Base-by-base conservation (phyloP, 352 stramenopile species). In the Phytopythium oedochilum region DNA sequence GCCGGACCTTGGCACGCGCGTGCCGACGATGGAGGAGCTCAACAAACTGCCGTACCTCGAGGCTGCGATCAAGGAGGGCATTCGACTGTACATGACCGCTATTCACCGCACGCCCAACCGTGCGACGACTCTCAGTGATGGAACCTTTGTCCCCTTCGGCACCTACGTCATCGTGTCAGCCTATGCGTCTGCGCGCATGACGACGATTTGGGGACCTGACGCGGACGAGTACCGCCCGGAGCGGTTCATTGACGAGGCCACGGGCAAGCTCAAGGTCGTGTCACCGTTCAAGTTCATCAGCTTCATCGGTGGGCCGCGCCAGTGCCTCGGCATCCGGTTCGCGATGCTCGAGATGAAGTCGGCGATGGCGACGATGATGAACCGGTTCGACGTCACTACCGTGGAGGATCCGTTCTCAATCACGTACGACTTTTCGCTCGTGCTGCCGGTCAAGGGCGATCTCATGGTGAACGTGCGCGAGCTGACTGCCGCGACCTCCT, bases 261-360 rank as follows among this genome's bases (percentile, higher is more conserved):
- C 70, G 0, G 63, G 68, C 12, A 67, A 67, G 25, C 66, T 85
- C 44, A 50, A 70, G 25, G 50, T 70, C 1, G 18, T 53, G 1
- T 81, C 75, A n/a, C 50, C 65, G 0, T 83, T 78, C 60, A 75
- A 89, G 52, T 90, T 88, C 55, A 75, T 71, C 14, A 69, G 70
- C 11, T 94, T 96, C 63, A 74, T 85, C 29, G 78, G 68, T 5
- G 86, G 86, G 0, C 77, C 64, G 10, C 80, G 81, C 42, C 74
- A 67, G 36, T 96, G 86, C 48, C 61, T 93, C 7, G 86, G 86
- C 36, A 71, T 73, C 42, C 68, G 57, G 28, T 69, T 91, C 26
- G 74, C 78, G 5, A 81, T 91, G 64, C 34, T 91, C n/a, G 75
- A 91, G 67, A 84, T 88, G 66, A 88, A 89, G 46, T 61, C 87